A percentile compares a stretch with the other conserved stretches of the same genome.
phyloP scores from a whole-genome alignment of 192 early-diverging fungal genomes.

The Allomyces macrogynus region DNA sequence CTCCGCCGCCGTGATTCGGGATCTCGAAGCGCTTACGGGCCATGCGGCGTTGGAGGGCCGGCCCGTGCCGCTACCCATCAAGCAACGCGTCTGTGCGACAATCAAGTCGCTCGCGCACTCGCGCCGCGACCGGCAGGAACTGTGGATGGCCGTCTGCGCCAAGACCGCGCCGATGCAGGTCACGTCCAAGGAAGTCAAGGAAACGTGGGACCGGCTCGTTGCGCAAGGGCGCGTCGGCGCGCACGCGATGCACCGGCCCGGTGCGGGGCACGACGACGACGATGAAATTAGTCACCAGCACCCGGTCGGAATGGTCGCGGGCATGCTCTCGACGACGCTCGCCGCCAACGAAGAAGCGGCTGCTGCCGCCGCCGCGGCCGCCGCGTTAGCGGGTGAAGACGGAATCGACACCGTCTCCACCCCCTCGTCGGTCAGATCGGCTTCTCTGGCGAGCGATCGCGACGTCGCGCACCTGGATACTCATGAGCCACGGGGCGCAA shows the following conservation, averaged over 20 bases:
- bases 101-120: not conserved
- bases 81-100: not conserved
- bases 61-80: not conserved
- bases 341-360: too few relatives aligned
- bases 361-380: too few relatives aligned
- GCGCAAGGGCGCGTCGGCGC: too few relatives aligned
- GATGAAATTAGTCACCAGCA: too few relatives aligned
- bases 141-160: not conserved
- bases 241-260: too few relatives aligned
- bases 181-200: not conserved
- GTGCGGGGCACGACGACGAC: too few relatives aligned
- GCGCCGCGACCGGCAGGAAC: not conserved
- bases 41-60: not conserved
- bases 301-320: too few relatives aligned
- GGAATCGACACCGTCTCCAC: too few relatives aligned
- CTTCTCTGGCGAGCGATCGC: too few relatives aligned
- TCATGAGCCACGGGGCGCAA: constrained; percentile 7
- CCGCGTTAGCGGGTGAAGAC: too few relatives aligned
- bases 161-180: not conserved
- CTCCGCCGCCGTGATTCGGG: not conserved
- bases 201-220: not conserved
- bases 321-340: too few relatives aligned
- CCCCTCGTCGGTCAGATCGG: too few relatives aligned
- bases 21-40: not conserved
- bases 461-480: constrained; percentile 8